A percentile compares a stretch with the other conserved stretches of the same genome.
phyloP scores from a whole-genome alignment of 1,139 yeast genomes.

The Hemisphaericaspora lyxosophila region DNA sequence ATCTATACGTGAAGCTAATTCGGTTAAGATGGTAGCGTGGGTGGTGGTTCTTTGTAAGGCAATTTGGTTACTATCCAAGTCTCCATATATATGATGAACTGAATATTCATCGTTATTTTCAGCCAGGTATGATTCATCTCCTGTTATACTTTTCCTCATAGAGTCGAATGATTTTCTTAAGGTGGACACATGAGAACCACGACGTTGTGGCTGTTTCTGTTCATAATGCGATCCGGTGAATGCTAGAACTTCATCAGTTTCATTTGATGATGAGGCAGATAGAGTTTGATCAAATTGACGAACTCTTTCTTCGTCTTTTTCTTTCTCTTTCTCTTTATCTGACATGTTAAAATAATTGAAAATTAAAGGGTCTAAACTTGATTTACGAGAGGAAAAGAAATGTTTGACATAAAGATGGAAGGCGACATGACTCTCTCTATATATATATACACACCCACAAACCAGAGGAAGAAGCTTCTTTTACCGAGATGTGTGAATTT shows the following conservation, averaged over 20 bases:
- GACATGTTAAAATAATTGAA: background rate
- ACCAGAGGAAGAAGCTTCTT: no score
- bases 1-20: conserved; percentile 26
- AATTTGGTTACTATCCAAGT: conserved; percentile 29
- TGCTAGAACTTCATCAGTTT: conserved; percentile 12
- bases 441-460: background rate
- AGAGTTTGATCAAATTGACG: conserved; percentile 11
- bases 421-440: background rate
- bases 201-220: conserved; percentile 15
- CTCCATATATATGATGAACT: conserved; percentile 37
- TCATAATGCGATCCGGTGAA: conserved; percentile 16
- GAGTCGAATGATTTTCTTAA: conserved; percentile 16
- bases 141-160: conserved; percentile 14
- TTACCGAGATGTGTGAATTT: no score
- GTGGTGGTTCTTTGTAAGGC: conserved; percentile 37
- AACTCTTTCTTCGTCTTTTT: conserved; percentile 11
- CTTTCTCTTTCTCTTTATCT: conserved; percentile 11
- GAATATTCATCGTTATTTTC: conserved; percentile 19
- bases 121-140: conserved; percentile 8
- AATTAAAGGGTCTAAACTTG: no score
- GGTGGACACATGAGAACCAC: conserved; percentile 11
- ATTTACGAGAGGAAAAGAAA: background rate
- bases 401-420: background rate
- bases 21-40: conserved; percentile 37
- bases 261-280: conserved; percentile 13